Evolutionary conservation across 345 rosid species (phyloP).

Genomic region (Tarenaya hassleriana): DNA sequence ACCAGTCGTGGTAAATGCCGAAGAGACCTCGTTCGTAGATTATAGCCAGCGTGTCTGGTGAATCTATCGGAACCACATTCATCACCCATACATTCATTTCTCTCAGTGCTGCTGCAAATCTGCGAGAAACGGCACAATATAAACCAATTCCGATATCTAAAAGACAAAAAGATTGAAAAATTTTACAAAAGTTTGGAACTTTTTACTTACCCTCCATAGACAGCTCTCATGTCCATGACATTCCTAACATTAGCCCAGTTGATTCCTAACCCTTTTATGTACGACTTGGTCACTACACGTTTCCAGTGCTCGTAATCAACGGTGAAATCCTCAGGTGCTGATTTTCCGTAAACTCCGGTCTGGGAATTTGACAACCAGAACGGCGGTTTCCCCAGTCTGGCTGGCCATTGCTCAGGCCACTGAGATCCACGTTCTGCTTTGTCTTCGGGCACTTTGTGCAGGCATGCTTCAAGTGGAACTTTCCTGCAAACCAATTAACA

Average conservation of each 20-base stretch:
- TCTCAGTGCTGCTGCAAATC: conserved; percentile 88
- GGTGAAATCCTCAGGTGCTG: conserved; percentile 80
- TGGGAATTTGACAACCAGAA: conserved; percentile 80
- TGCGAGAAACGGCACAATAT: conserved; percentile 27
- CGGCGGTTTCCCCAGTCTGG: conserved; percentile 70
- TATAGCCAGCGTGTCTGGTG: conserved; percentile 88
- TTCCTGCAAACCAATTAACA: conserved; percentile 41
- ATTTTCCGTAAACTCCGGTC: conserved; percentile 86
- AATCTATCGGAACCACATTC: conserved; percentile 80
- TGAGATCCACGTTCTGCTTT: conserved; percentile 68
- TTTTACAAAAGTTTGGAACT: neutral
- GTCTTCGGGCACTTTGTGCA: conserved; percentile 72
- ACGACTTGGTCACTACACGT: conserved; percentile 74
- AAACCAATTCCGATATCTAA: neutral
- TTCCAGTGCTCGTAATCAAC: conserved; percentile 86
- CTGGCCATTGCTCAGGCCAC: conserved; percentile 96
- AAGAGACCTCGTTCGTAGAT: conserved; percentile 89
- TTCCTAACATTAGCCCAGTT: conserved; percentile 81
- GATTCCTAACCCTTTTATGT: conserved; percentile 73
- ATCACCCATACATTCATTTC: conserved; percentile 85
- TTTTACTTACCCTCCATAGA: conserved; percentile 83
- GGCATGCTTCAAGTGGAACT: conserved; percentile 85
- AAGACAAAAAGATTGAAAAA: neutral
- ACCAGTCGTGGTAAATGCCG: conserved; percentile 96
- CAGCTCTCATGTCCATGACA: conserved; percentile 95